Percentiles rank a stretch among this genome's conserved stretches.
Evolutionary conservation across 2,329 filamentous ascomycete species (phyloP).

Genomic region (Malbranchea zuffiana): DNA sequence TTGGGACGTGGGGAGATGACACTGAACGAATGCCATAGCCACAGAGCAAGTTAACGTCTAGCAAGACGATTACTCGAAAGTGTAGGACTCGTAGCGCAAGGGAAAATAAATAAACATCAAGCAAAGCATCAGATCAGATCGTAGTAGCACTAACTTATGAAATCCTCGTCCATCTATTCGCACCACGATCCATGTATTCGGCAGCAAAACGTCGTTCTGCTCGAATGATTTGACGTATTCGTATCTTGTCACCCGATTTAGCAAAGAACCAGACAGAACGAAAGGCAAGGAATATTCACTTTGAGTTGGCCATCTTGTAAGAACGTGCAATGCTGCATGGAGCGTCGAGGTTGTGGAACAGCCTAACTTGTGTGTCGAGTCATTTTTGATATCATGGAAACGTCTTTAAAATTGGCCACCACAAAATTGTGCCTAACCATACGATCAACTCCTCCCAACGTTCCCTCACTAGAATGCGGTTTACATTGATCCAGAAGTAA

Average conservation of each 20-base stretch:
- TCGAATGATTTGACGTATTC: conserved; percentile 92
- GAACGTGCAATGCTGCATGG: too few relatives aligned
- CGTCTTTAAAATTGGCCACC: too few relatives aligned
- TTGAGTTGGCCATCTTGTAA: conserved; percentile 34
- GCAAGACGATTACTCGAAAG: not conserved
- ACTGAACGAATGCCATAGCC: not conserved
- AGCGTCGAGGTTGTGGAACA: too few relatives aligned
- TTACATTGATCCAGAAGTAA: too few relatives aligned
- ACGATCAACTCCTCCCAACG: too few relatives aligned
- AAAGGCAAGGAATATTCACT: conserved; percentile 18
- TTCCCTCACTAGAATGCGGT: too few relatives aligned
- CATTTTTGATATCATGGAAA: too few relatives aligned
- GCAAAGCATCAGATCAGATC: not conserved
- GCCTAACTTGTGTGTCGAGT: too few relatives aligned
- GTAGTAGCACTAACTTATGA: conserved; percentile 55
- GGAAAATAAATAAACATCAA: not conserved
- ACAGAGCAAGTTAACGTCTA: too few relatives aligned
- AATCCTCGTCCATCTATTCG: conserved; percentile 90
- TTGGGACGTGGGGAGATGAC: not conserved
- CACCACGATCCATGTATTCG: conserved; percentile 91
- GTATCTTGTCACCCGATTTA: conserved; percentile 47
- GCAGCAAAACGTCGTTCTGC: conserved; percentile 65
- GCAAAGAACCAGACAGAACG: not conserved
- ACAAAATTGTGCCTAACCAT: too few relatives aligned
- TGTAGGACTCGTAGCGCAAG: too few relatives aligned